Base-by-base conservation (phyloP, 2,329 filamentous ascomycete genomes). In the Cytospora mali region DNA sequence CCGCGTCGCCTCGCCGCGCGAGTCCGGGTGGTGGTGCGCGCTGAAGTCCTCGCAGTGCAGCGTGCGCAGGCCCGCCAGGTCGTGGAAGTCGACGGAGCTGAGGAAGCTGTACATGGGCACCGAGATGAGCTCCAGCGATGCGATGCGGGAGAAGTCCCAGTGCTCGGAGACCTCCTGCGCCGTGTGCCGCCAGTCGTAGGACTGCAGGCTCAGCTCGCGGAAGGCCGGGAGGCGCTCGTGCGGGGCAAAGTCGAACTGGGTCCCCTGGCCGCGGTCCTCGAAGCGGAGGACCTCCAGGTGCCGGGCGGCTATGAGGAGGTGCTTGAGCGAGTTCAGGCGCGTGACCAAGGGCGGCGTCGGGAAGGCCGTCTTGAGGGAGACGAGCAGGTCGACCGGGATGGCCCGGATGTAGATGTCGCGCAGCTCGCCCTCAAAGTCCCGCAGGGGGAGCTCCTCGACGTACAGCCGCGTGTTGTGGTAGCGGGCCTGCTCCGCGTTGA, bases 141-240 rank as follows among this genome's bases (percentile, higher is more conserved):
- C 69, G 29, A 83, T 73, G n/a, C 66, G 66, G 5, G 78, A 77
- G 64, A 83, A 77, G 67, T 81, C 75, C 80, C 80, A 83, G 62
- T 82, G 79, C 21, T 64, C 66, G 1, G 62, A 66, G 6, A 80
- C 79, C 4, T 75, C 75, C 3, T 74, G 70, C 0, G 67, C 54
- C 1, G 70, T 70, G 65, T 83, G 81, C 11, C 75, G 71, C 81
- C 81, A 83, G 70, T 82, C 77, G 65, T 84, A 83, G 1, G 78
- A 81, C 55, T 75, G 75, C 42, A 84, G 69, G 1, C 68, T 70
- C 4, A 83, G 70, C 9, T 79, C 74, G 23, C 67, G 68, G 6
- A 83, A 68, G 0, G 80, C 69, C 1, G 81, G 80, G 27, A 83
- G 69, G 13, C 77, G 72, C 60, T 83, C 80, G 21, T 68, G 70